A percentile compares a stretch with the other conserved stretches of the same genome.
Evolutionary conservation across 352 stramenopile genomes (phyloP).

Genomic region (Phytophthora kernoviae): DNA sequence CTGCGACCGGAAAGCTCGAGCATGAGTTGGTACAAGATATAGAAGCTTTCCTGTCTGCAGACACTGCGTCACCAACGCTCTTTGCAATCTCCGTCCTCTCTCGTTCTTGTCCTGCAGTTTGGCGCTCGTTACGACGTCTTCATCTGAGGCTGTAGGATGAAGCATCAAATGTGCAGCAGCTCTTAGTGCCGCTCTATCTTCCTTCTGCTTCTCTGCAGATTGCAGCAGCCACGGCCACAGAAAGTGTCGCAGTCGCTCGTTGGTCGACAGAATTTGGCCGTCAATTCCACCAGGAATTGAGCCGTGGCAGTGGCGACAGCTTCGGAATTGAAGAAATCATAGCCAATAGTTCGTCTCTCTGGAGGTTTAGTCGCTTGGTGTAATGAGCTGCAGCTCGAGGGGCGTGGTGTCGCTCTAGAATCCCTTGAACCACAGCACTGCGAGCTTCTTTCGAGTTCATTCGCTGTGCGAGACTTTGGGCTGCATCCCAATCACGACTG

Average conservation of each 20-base stretch:
- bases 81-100: conserved; percentile 43
- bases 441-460: conserved; percentile 43
- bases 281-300: conserved; percentile 65
- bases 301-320: conserved; percentile 45
- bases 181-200: conserved; percentile 27
- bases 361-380: conserved; percentile 53
- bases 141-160: conserved; percentile 15
- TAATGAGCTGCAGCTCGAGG: conserved; percentile 71
- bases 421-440: conserved; percentile 35
- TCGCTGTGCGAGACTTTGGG: conserved; percentile 55
- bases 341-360: conserved; percentile 34
- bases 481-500: conserved; percentile 64
- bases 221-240: conserved; percentile 64
- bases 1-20: conserved; percentile 19
- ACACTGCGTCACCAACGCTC: conserved; percentile 48
- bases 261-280: conserved; percentile 33
- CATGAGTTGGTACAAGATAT: conserved; percentile 40
- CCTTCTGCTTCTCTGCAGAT: conserved; percentile 11
- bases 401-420: conserved; percentile 46
- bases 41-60: conserved; percentile 40
- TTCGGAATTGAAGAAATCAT: conserved; percentile 4
- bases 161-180: conserved; percentile 49
- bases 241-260: conserved; percentile 47
- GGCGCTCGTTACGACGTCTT: conserved; percentile 9
- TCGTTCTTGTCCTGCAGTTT: conserved; percentile 34